phyloP scores from a whole-genome alignment of 257 asterid species.

The Ligustrum vulgare region DNA sequence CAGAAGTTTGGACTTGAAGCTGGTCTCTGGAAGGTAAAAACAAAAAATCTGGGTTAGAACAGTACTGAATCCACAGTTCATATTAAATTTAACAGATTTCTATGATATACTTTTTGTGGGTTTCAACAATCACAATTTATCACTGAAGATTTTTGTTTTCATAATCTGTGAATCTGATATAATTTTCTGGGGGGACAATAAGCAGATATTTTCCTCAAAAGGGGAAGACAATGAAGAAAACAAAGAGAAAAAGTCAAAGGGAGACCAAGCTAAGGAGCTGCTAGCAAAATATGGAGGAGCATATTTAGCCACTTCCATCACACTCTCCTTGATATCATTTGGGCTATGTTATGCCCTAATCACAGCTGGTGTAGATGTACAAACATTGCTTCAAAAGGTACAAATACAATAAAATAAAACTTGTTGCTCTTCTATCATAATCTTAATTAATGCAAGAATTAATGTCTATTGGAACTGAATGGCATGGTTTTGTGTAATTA shows the following conservation, averaged over 20 bases:
- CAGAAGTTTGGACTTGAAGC: slow-evolving; percentile 92
- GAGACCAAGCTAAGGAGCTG: slow-evolving; percentile 87
- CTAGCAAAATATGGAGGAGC: slow-evolving; percentile 96
- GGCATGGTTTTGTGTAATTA: slow-evolving; percentile 21
- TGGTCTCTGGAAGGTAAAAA: slow-evolving; percentile 92
- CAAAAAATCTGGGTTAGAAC: no score
- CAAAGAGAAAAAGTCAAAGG: slow-evolving; percentile 60
- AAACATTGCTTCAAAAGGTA: slow-evolving; percentile 77
- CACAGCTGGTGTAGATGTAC: slow-evolving; percentile 86
- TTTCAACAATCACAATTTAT: not conserved
- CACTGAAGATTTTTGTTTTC: no score
- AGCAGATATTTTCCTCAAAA: slow-evolving; percentile 80
- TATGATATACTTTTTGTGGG: not conserved
- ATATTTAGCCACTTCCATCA: slow-evolving; percentile 87
- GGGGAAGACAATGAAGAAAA: slow-evolving; percentile 46
- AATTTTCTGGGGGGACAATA: not conserved
- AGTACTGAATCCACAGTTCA: no score
- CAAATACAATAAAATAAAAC: no score
- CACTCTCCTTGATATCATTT: slow-evolving; percentile 89
- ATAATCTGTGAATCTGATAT: not conserved
- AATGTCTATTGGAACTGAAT: not conserved
- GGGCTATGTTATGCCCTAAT: slow-evolving; percentile 76
- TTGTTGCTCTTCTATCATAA: not conserved
- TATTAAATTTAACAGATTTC: no score
- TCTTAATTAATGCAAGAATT: not conserved